phyloP scores from a whole-genome alignment of 2,329 filamentous ascomycete species.

The Verticillium albo-atrum region DNA sequence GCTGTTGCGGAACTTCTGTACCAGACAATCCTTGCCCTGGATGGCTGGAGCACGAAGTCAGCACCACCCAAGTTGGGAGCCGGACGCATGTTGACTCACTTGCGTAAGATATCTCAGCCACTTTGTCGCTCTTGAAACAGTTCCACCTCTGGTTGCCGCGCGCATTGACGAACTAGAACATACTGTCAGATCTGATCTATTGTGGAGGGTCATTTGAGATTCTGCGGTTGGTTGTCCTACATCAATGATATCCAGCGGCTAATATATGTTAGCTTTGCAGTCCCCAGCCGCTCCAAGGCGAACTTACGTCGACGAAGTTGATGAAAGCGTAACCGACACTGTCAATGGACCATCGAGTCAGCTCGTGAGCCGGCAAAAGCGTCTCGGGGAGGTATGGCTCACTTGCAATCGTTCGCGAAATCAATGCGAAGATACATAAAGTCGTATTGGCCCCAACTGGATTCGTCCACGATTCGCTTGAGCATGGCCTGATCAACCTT shows the following conservation, averaged over 20 bases:
- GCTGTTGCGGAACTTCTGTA: conserved; percentile 95
- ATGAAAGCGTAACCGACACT: conserved; percentile 97
- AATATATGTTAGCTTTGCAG: conserved; percentile 28
- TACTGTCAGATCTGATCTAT: conserved; percentile 16
- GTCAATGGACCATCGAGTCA: conserved; percentile 4
- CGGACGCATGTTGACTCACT: conserved; percentile 52
- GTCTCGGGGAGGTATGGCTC: conserved; percentile 27
- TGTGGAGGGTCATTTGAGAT: neutral
- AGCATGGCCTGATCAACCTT: conserved; percentile 75
- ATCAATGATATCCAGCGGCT: conserved; percentile 70
- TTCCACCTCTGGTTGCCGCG: conserved; percentile 73
- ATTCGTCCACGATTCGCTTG: conserved; percentile 74
- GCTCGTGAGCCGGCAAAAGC: neutral
- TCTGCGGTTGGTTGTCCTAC: conserved; percentile 37
- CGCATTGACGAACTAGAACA: conserved; percentile 64
- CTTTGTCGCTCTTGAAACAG: conserved; percentile 77
- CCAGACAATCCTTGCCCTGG: conserved; percentile 84
- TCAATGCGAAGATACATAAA: conserved; percentile 95
- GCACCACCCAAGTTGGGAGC: no score
- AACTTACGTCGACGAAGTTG: conserved; percentile 77
- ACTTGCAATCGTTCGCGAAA: conserved; percentile 81
- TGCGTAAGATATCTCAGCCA: conserved; percentile 91
- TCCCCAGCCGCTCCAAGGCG: neutral
- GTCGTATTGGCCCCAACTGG: conserved; percentile 79
- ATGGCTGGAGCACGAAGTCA: conserved; percentile 49